phyloP scores from a whole-genome alignment of 2,329 filamentous ascomycete species.

The Trichoderma lentiforme region DNA sequence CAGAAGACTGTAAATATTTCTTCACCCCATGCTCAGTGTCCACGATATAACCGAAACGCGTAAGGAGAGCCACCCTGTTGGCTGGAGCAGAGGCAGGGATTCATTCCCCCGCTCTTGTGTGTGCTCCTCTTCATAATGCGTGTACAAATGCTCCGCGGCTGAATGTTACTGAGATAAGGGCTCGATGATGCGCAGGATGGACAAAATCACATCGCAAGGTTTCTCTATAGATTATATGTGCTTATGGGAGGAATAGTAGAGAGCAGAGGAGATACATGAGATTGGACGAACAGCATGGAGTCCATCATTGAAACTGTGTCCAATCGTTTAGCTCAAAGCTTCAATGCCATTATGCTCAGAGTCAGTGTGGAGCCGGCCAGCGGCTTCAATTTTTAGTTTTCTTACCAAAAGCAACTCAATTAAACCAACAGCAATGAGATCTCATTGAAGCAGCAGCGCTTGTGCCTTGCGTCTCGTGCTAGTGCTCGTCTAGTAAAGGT shows the following conservation, averaged over 20 bases:
- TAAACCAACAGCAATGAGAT: neutral
- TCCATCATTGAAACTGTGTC: neutral
- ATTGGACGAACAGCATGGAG: neutral
- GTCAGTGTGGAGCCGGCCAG: neutral
- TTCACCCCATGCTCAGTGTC: neutral
- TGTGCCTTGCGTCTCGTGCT: neutral
- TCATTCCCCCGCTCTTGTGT: neutral
- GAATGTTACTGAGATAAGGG: neutral
- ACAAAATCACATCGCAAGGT: neutral
- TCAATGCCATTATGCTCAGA: neutral
- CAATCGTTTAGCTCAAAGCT: neutral
- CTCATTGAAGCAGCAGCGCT: neutral
- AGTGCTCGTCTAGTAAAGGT: neutral
- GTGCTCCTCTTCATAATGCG: neutral
- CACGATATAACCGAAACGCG: slow-evolving; percentile 9
- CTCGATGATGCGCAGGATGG: neutral
- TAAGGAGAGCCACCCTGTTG: neutral
- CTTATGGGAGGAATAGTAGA: neutral
- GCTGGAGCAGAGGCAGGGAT: neutral
- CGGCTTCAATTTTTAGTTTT: neutral
- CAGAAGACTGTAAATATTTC: neutral
- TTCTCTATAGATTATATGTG: neutral
- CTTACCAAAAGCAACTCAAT: neutral
- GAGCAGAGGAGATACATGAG: neutral
- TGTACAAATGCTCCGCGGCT: neutral